Conservation (phyloP, 768 basidiomycete species). For the Tylopilus subfusipes region DNA sequence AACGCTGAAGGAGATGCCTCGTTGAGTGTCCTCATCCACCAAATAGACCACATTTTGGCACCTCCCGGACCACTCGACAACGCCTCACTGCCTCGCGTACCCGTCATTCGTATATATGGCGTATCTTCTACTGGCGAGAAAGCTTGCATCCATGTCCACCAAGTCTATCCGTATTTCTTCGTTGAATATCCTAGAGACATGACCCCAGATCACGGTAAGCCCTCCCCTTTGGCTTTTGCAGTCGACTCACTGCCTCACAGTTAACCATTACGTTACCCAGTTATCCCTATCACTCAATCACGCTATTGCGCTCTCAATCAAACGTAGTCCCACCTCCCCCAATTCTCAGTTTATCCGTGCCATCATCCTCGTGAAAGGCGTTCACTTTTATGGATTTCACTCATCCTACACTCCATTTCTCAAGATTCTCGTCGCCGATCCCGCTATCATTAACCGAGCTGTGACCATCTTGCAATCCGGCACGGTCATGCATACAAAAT, state of each 20-base stretch:
- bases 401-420: constrained; percentile 81
- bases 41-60: constrained; percentile 62
- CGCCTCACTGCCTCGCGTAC: constrained; percentile 57
- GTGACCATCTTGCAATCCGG: constrained; percentile 79
- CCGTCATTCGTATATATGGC: constrained; percentile 85
- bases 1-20: not conserved
- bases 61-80: constrained; percentile 59
- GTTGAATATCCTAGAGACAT: constrained; percentile 65
- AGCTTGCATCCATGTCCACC: constrained; percentile 72
- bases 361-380: constrained; percentile 85
- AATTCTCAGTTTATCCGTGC: constrained; percentile 66
- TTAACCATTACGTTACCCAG: constrained; percentile 59
- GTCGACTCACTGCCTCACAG: constrained; percentile 37
- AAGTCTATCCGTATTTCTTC: constrained; percentile 4
- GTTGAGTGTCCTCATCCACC: constrained; percentile 42
- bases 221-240: not conserved
- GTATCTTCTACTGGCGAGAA: constrained; percentile 71
- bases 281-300: constrained; percentile 77
- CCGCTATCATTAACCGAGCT: constrained; percentile 62
- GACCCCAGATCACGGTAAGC: constrained; percentile 59
- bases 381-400: constrained; percentile 95
- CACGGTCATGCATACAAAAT: constrained; percentile 74
- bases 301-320: constrained; percentile 79
- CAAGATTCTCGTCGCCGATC: constrained; percentile 77
- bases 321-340: constrained; percentile 60